phyloP scores from a whole-genome alignment of 768 basidiomycete genomes.

The Tylopilus cervinicoccineus region DNA sequence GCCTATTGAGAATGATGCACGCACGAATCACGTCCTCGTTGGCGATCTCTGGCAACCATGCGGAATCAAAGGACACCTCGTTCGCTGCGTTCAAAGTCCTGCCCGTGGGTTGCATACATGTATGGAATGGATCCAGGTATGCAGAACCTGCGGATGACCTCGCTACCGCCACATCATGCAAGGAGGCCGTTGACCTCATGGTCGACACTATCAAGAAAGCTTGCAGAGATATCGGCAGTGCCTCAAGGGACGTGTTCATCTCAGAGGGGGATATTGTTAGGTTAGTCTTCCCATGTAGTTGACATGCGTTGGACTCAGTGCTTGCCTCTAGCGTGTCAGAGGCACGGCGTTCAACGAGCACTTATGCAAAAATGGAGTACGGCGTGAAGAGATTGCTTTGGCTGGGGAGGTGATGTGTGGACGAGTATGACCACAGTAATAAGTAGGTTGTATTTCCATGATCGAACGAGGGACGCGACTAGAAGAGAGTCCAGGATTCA shows the following conservation, averaged over 20 bases:
- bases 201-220: slow-evolving; percentile 67
- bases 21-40: slow-evolving; percentile 19
- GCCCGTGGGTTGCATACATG: slow-evolving; percentile 59
- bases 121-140: slow-evolving; percentile 41
- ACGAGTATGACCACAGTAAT: slow-evolving; percentile 11
- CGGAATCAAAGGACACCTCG: slow-evolving; percentile 36
- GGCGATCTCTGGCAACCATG: slow-evolving; percentile 33
- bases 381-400: slow-evolving; percentile 87
- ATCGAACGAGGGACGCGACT: slow-evolving; percentile 2
- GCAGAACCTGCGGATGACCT: slow-evolving; percentile 61
- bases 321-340: slow-evolving; percentile 58
- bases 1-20: slow-evolving; percentile 29
- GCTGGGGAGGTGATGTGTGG: slow-evolving; percentile 58
- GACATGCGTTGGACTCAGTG: background rate
- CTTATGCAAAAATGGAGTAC: slow-evolving; percentile 92
- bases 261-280: slow-evolving; percentile 74
- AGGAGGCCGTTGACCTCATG: slow-evolving; percentile 72
- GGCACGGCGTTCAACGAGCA: slow-evolving; percentile 78
- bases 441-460: slow-evolving; percentile 16
- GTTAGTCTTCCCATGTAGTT: slow-evolving; percentile 35
- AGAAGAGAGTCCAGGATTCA: slow-evolving; percentile 6
- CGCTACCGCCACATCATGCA: slow-evolving; percentile 60
- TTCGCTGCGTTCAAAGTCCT: slow-evolving; percentile 80
- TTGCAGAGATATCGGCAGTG: slow-evolving; percentile 58
- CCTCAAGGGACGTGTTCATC: slow-evolving; percentile 44